Base-by-base conservation (phyloP, 352 stramenopile genomes). In the Pelagophyceae sp. region DNA sequence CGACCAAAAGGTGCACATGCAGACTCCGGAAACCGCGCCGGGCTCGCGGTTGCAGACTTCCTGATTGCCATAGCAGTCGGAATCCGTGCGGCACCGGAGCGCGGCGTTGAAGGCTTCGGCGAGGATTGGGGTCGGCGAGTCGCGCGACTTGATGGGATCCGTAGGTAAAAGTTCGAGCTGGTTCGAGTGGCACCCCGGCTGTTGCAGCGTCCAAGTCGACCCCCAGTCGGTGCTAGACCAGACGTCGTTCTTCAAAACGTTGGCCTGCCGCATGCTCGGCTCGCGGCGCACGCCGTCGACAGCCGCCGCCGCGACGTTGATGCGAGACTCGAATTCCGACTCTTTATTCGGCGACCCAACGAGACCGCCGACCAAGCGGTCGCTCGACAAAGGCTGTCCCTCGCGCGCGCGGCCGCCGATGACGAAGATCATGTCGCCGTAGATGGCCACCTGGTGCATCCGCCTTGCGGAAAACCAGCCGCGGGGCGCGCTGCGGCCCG, bases 1-100 rank as follows among this genome's bases (percentile, higher is more conserved):
- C 37, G 80, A 84, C 83, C 88, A 91, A 80, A 91, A 87, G 32
- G 81, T 77, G 77, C 87, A 92, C 20, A 90, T 85, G 78, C 87
- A 92, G 50, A 87, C 79, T 23, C 77, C 80, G 20, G 65, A 32
- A 27, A 86, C 72, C 15, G 65, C 72, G n/a, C n/a, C n/a, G n/a
- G n/a, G n/a, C n/a, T n/a, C n/a, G n/a, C n/a, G n/a, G 71, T 83
- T 84, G 38, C 82, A 86, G 35, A 45, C 69, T 61, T 88, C 85
- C 19, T 80, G 79, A 61, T 82, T 76, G 33, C 87, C 86, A 71
- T 90, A 90, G 77, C 87, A 92, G 74, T 92, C 85, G 20, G 63
- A 45, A 74, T 82, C 71, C 25, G 58, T 25, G 5, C 3, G 1
- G 38, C 67, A 74, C 6, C 33, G 35, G 6, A 58, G 23, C 20